phyloP scores from a whole-genome alignment of 192 early-diverging fungal species.

The Anaeromyces robustus region DNA sequence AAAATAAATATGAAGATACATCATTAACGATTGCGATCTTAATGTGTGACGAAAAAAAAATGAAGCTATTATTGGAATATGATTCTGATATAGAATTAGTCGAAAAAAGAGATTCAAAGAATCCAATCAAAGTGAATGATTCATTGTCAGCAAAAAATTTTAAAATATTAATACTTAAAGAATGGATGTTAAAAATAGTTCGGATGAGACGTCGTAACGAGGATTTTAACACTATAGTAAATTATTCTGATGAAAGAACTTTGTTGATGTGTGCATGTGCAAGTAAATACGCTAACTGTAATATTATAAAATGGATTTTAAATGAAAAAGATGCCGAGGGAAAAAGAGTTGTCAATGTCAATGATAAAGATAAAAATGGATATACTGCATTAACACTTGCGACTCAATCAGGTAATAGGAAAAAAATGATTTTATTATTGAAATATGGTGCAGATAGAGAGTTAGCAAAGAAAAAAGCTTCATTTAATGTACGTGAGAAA shows the following conservation, averaged over 20 bases:
- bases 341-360: too few species aligned
- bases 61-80: background rate
- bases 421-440: background rate
- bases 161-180: too few species aligned
- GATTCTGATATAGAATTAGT: background rate
- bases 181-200: too few species aligned
- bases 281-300: too few species aligned
- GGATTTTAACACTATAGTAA: too few species aligned
- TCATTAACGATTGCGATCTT: background rate
- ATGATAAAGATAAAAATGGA: background rate
- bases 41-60: background rate
- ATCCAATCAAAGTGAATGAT: too few species aligned
- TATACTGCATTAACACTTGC: background rate
- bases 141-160: too few species aligned
- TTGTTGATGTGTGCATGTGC: too few species aligned
- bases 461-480: background rate
- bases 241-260: too few species aligned
- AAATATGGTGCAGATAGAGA: background rate
- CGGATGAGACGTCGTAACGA: too few species aligned
- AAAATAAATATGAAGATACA: background rate
- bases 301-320: too few species aligned
- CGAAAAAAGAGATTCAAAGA: background rate
- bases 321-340: too few species aligned
- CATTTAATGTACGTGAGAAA: background rate
- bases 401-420: background rate